phyloP scores from a whole-genome alignment of 306 rosid genomes.

The Corylus heterophylla region DNA sequence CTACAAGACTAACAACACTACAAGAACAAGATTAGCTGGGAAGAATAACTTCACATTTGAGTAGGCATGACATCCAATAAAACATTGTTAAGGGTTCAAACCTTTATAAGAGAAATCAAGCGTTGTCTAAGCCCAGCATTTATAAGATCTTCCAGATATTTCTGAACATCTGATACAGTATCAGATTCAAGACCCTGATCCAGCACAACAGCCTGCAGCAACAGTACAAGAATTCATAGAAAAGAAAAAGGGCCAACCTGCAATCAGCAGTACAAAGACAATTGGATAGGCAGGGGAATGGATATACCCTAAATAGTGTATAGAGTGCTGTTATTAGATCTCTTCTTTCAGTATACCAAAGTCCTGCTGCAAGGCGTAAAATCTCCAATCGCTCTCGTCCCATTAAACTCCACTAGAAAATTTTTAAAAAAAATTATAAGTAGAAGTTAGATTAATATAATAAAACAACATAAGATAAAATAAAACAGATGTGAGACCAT shows the following conservation, averaged over 20 bases:
- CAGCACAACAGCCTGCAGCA: conserved; percentile 85
- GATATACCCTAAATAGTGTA: conserved; percentile 76
- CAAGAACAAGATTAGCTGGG: background rate
- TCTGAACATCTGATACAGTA: conserved; percentile 73
- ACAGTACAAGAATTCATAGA: conserved; percentile 21
- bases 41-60: background rate
- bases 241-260: conserved; percentile 9
- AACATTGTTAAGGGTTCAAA: conserved; percentile 28
- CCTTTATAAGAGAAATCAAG: conserved; percentile 86
- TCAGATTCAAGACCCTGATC: conserved; percentile 90
- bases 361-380: conserved; percentile 84
- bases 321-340: conserved; percentile 82
- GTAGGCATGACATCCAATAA: background rate
- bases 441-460: background rate
- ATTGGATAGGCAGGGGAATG: conserved; percentile 15
- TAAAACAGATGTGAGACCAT: background rate
- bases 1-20: background rate
- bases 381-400: conserved; percentile 85
- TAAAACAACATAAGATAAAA: background rate
- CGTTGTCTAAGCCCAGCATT: conserved; percentile 79
- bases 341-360: conserved; percentile 97
- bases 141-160: conserved; percentile 81
- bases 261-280: conserved; percentile 14
- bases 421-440: background rate
- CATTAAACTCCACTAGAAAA: conserved; percentile 81